Percentiles rank a stretch among this genome's conserved stretches.
These are phyloP conservation scores for Mortierella alpina DNA, from an alignment of 192 early-diverging fungal species.

Conservation along the genomic window DNA sequence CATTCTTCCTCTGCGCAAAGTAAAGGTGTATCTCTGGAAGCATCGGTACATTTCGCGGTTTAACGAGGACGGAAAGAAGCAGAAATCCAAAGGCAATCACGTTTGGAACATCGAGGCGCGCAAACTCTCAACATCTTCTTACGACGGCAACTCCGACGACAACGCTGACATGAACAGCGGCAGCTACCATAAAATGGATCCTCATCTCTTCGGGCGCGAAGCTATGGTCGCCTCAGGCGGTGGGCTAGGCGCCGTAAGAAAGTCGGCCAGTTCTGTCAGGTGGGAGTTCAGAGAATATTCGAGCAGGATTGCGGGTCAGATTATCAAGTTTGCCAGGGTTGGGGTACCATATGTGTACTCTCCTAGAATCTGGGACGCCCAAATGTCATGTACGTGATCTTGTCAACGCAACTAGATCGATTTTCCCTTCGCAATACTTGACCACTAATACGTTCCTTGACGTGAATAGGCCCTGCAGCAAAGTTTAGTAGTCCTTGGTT, in stretches of 20 bases:
- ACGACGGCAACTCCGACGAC: neutral
- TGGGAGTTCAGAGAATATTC: constrained; percentile 83
- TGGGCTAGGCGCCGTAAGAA: neutral
- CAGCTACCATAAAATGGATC: neutral
- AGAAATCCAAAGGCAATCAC: constrained; percentile 82
- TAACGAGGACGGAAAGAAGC: constrained; percentile 85
- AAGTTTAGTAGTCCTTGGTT: constrained; percentile 78
- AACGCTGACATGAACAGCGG: neutral
- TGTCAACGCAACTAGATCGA: neutral
- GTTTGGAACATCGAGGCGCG: constrained; percentile 88
- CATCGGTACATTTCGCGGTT: constrained; percentile 82
- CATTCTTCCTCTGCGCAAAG: constrained; percentile 69
- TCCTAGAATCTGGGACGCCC: constrained; percentile 81
- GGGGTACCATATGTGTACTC: constrained; percentile 74
- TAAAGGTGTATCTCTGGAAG: constrained; percentile 80
- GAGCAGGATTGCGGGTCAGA: constrained; percentile 72
- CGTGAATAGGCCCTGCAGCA: constrained; percentile 66
- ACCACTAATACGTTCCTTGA: neutral
- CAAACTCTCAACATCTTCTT: constrained; percentile 65
- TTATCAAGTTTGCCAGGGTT: constrained; percentile 71
- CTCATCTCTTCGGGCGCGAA: constrained; percentile 8
- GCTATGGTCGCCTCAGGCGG: constrained; percentile 24
- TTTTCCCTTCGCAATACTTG: neutral
- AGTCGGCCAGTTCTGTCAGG: constrained; percentile 20
- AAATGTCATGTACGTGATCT: constrained; percentile 64